Conservation (phyloP, 805 yeast genomes). For the Nakazawaea anatomiae region DNA sequence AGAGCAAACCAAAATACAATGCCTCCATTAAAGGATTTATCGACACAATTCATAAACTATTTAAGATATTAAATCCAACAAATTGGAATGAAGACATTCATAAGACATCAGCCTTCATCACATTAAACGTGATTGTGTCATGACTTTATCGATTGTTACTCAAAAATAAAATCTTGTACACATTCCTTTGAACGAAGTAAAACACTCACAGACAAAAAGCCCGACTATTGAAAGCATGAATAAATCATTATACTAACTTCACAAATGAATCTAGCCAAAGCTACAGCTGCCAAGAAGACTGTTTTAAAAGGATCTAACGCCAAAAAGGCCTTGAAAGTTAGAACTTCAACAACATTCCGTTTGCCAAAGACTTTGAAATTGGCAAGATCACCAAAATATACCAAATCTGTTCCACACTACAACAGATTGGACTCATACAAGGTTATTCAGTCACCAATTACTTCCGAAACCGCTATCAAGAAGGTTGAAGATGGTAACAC, state of each 20-base stretch:
- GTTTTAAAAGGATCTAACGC: conserved; percentile 96
- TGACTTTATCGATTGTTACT: no score
- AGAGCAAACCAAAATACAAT: no score
- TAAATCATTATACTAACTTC: background rate
- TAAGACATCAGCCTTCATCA: no score
- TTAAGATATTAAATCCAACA: no score
- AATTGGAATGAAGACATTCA: no score
- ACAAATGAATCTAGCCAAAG: conserved; percentile 48
- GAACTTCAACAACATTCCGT: conserved; percentile 94
- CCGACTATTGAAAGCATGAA: no score
- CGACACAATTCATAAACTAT: no score
- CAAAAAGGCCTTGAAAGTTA: conserved; percentile 85
- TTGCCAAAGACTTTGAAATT: conserved; percentile 95
- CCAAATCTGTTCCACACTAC: conserved; percentile 96
- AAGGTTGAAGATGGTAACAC: conserved; percentile 99
- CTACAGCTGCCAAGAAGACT: conserved; percentile 97
- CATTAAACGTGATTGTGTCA: no score
- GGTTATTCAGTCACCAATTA: conserved; percentile 89
- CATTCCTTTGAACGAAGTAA: no score
- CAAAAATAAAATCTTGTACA: no score
- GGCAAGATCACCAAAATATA: conserved; percentile 92
- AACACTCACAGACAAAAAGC: conserved; percentile 20
- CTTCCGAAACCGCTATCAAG: conserved; percentile 98
- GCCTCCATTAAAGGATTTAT: no score
- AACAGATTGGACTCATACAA: conserved; percentile 95